Base-by-base conservation (phyloP, 768 basidiomycete genomes). In the Collybiopsis luxurians region DNA sequence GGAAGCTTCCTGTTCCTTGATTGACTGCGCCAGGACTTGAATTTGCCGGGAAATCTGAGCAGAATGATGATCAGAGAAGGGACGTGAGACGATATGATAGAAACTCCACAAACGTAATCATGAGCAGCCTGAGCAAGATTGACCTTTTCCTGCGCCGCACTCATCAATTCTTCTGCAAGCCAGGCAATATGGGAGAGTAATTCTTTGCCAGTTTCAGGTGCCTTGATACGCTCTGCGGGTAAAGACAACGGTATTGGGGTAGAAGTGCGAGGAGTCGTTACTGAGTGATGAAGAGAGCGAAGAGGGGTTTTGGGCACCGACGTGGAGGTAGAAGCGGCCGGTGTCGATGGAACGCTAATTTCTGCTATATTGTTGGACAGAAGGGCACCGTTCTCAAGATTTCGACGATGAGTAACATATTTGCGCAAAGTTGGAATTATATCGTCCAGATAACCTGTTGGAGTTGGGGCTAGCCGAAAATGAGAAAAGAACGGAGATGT, bases 41-140 rank as follows among this genome's bases (percentile, higher is more conserved):
- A 90, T 85, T 64, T 93, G 90, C 34, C 92, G 79, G 60, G 92
- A 88, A 12, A 92, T 81, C 92, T 94, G 55, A 45, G 56, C 23
- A 34, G 4, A 15, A 17, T 19, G 6, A 2, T 15, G 31, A 34
- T 34, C 31, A 21, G 15, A 17, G 12, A 19, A 55, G 28, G 28
- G 26, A 45, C 42, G 21, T 6, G 17, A 17, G 9, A 34, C 47
- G 51, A 15, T 36, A 10, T 39, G 15, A 42, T 44, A 59, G 53
- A 21, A 53, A 46, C 3, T 17, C 17, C 30, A 65, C 84, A 58
- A 66, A 91, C 91, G 34, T 85, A 83, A 62, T 90, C 86, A 61
- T 83, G 82, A 24, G 84, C 82, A 10, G 88, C 80, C 61, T 83
- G 81, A 2, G 90, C 86, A 17, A 92, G 76, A 61, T 84, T 89